These are phyloP conservation scores for Microdochium nivale DNA, from an alignment of 2,329 filamentous ascomycete species.

Conservation along the genomic window DNA sequence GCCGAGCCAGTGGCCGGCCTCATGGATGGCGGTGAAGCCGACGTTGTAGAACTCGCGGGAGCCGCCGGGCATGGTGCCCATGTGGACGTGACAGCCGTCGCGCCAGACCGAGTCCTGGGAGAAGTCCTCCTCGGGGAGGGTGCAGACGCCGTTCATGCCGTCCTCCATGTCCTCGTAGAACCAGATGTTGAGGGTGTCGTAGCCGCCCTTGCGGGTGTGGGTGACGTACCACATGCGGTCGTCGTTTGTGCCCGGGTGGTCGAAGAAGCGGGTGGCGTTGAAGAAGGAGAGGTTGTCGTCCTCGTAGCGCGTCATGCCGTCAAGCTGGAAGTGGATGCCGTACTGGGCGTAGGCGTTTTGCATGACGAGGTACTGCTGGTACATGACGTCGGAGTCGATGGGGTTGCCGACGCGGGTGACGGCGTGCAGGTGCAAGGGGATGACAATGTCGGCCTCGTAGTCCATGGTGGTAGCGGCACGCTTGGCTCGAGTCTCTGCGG, in stretches of 20 bases:
- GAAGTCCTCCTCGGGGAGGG: slow-evolving; percentile 5
- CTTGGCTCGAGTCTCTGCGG: neutral
- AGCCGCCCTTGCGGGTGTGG: slow-evolving; percentile 2
- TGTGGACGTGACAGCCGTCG: slow-evolving; percentile 9
- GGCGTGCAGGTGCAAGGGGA: slow-evolving; percentile 2
- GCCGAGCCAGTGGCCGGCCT: slow-evolving; percentile 27
- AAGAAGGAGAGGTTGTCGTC: slow-evolving; percentile 1
- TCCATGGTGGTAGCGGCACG: neutral
- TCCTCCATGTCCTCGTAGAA: slow-evolving; percentile 7
- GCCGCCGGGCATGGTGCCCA: slow-evolving; percentile 9
- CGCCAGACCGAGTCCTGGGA: neutral
- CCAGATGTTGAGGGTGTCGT: slow-evolving; percentile 4
- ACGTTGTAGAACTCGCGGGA: slow-evolving; percentile 11
- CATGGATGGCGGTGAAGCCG: slow-evolving; percentile 22
- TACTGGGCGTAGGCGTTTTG: neutral
- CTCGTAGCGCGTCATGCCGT: neutral
- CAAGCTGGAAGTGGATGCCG: slow-evolving; percentile 1
- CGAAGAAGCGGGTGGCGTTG: neutral
- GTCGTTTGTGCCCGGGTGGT: neutral
- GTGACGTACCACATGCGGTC: neutral
- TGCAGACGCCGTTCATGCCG: slow-evolving; percentile 4
- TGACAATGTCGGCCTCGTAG: neutral
- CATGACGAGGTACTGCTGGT: slow-evolving; percentile 1
- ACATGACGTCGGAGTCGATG: neutral
- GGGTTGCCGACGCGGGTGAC: slow-evolving; percentile 1